Base-by-base conservation (phyloP, 139 green algal genomes). In the Tetradesmus lagerheimii region DNA sequence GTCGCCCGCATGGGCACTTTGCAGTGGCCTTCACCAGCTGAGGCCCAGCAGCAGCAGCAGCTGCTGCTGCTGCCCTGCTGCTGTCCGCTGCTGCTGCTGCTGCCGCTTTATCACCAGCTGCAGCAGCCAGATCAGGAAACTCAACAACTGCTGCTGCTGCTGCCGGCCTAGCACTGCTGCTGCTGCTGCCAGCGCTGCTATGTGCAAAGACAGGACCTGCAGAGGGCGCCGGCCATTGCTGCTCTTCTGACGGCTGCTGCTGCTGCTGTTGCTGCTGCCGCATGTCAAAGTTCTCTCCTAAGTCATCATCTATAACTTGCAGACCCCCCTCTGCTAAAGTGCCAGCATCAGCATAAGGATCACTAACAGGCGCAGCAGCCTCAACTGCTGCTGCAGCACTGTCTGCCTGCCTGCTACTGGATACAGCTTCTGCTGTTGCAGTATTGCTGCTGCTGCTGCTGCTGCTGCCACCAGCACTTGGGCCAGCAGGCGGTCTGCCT, bases 251-350 rank as follows among this genome's bases (percentile, higher is more conserved):
- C 75, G n/a, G 29, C 37, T 53, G 45, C 45, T 57, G 78, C 87
- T 83, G 27, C 81, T 35, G 76, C 62, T 50, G 62, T n/a, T 84
- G 89, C 83, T 37, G 83, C 83, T 38, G 82, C 47, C 78, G 23
- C 31, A 57, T 62, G 15, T 57, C 64, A 89, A 47, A 87, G 83
- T 62, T 53, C 84, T 85, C 39, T 11, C 92, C 92, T 11, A 94
- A 35, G 64, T 97, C 94, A 74, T 97, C 95, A 91, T 97, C 95
- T 41, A 96, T 95, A 20, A 97, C 89, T 2, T 29, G 37, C 78
- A 89, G 4, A 11, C 43, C 78, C 11, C 62, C 76, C 27, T 80
- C 66, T 35, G 31, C 29, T 47, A 89, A 45, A 1, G 15, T 37
- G 23, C 6, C 37, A 6, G 35, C 57, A 37, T 15, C 37, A 16